phyloP scores from a whole-genome alignment of 163 green algal genomes.

The Scenedesmus sp. region DNA sequence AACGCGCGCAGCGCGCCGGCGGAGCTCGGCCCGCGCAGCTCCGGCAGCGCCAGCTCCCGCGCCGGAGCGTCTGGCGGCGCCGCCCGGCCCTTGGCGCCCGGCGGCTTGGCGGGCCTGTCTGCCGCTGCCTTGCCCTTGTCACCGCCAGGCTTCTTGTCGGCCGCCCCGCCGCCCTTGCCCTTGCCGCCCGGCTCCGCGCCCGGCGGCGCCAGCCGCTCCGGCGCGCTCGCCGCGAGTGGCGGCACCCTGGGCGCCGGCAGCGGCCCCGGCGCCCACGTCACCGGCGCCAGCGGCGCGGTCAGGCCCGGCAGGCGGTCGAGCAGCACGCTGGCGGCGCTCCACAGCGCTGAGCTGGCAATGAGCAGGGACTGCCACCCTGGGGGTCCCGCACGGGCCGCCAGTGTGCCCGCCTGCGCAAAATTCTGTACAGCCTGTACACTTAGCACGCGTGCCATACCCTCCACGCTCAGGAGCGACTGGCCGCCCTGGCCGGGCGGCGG shows the following conservation, averaged over 20 bases:
- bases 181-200: background rate
- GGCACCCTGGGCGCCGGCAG: conserved; percentile 40
- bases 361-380: conserved; percentile 57
- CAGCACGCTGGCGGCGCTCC: conserved; percentile 51
- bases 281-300: background rate
- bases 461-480: too few species aligned
- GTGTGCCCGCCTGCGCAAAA: conserved; percentile 48
- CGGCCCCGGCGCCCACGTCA: conserved; percentile 44
- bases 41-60: background rate
- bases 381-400: conserved; percentile 45
- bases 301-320: conserved; percentile 54
- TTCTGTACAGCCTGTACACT: conserved; percentile 57
- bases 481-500: too few species aligned
- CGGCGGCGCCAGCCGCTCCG: background rate
- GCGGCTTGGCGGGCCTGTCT: background rate
- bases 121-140: conserved; percentile 12
- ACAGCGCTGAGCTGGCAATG: conserved; percentile 51
- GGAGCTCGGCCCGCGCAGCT: background rate
- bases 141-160: background rate
- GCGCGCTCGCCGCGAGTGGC: background rate
- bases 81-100: background rate
- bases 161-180: conserved; percentile 12
- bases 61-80: background rate
- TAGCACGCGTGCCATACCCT: too few species aligned
- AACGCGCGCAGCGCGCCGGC: conserved; percentile 3